A percentile compares a stretch with the other conserved stretches of the same genome.
phyloP scores from a whole-genome alignment of 2,329 filamentous ascomycete species.

The Hypoxylon sp. region DNA sequence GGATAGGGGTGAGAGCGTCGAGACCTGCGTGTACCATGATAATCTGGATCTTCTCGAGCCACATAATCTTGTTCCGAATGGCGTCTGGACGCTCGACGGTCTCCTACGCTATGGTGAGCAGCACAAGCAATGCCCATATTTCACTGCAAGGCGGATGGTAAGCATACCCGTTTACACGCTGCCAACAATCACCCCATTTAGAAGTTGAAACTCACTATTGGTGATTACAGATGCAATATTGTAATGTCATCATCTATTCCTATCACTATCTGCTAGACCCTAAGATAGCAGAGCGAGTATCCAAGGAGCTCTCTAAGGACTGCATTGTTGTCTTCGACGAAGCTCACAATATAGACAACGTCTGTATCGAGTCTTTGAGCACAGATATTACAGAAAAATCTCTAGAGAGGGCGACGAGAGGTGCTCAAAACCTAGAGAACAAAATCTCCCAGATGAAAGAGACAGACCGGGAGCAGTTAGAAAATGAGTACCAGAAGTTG shows the following conservation, averaged over 20 bases:
- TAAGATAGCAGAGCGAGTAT: conserved; percentile 96
- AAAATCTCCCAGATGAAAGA: conserved; percentile 95
- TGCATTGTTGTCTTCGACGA: conserved; percentile 99
- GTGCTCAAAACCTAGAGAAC: conserved; percentile 89
- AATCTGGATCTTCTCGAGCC: conserved; percentile 96
- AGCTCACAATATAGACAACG: conserved; percentile 99
- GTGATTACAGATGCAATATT: conserved; percentile 85
- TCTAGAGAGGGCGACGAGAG: conserved; percentile 87
- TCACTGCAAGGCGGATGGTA: conserved; percentile 94
- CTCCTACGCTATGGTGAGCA: conserved; percentile 91
- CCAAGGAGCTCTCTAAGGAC: conserved; percentile 95
- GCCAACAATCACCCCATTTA: background rate
- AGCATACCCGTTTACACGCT: conserved; percentile 40
- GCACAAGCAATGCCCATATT: conserved; percentile 97
- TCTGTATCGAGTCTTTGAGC: conserved; percentile 97
- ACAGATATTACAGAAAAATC: conserved; percentile 98
- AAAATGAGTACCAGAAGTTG: conserved; percentile 94
- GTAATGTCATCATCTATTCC: conserved; percentile 99
- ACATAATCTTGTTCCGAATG: conserved; percentile 92
- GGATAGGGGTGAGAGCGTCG: conserved; percentile 92
- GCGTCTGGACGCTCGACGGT: conserved; percentile 94
- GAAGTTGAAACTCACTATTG: conserved; percentile 28
- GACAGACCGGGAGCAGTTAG: conserved; percentile 93
- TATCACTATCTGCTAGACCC: conserved; percentile 98
- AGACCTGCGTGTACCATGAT: conserved; percentile 96